phyloP scores from a whole-genome alignment of 805 yeast genomes.

The Yarrowia sp. region DNA sequence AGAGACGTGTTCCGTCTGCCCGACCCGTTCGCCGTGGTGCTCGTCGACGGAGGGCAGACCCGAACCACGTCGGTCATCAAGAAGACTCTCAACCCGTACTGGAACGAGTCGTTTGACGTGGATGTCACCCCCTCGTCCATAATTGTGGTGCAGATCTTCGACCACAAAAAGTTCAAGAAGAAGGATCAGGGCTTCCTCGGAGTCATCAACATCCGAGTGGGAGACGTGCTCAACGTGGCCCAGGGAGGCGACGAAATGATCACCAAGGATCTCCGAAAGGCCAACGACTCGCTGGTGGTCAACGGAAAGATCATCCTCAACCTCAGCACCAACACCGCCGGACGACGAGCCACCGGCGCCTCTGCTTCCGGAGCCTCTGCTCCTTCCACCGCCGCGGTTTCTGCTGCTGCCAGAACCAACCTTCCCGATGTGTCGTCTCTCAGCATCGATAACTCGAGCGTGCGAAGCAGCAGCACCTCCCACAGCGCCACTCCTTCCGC shows the following conservation, averaged over 20 bases:
- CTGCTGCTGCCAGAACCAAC: slow-evolving; percentile 16
- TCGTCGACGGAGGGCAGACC: slow-evolving; percentile 97
- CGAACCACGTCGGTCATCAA: slow-evolving; percentile 91
- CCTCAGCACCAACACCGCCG: slow-evolving; percentile 39
- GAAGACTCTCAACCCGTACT: slow-evolving; percentile 92
- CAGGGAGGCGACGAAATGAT: slow-evolving; percentile 64
- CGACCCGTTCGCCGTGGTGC: slow-evolving; percentile 95
- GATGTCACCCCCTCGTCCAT: slow-evolving; percentile 75
- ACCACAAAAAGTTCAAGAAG: slow-evolving; percentile 95
- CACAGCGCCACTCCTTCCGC: slow-evolving; percentile 24
- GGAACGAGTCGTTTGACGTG: slow-evolving; percentile 91
- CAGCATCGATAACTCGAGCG: slow-evolving; percentile 31
- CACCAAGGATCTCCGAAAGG: slow-evolving; percentile 85
- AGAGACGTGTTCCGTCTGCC: slow-evolving; percentile 94
- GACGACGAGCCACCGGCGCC: slow-evolving; percentile 31
- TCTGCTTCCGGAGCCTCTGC: slow-evolving; percentile 32
- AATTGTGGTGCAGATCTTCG: slow-evolving; percentile 89
- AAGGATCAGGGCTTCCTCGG: slow-evolving; percentile 98
- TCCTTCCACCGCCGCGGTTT: slow-evolving; percentile 29
- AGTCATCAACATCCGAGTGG: slow-evolving; percentile 85
- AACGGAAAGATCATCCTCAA: slow-evolving; percentile 81
- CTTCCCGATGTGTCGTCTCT: slow-evolving; percentile 27
- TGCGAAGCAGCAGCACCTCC: slow-evolving; percentile 34
- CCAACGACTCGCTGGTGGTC: slow-evolving; percentile 90
- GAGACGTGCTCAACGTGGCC: slow-evolving; percentile 71